These are phyloP conservation scores for Cyclotella baltica DNA, from an alignment of 108 stramenopile genomes.

Conservation along the genomic window DNA sequence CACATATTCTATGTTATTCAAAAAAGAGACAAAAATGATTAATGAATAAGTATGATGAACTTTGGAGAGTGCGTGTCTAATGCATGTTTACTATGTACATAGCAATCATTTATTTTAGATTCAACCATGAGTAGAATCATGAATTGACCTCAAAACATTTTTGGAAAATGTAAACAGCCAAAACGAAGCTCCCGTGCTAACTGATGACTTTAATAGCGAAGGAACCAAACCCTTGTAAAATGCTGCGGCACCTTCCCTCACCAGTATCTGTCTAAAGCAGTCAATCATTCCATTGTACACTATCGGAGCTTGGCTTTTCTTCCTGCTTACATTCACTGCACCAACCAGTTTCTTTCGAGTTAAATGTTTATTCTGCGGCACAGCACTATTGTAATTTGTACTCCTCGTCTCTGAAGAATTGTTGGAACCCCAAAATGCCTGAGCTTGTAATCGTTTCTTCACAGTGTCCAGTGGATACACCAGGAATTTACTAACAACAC, in stretches of 20 bases:
- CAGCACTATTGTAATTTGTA: conserved; percentile 12
- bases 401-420: background rate
- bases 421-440: conserved; percentile 63
- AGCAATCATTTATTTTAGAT: too few relatives aligned
- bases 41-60: too few relatives aligned
- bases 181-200: conserved; percentile 65
- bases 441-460: too few relatives aligned
- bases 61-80: too few relatives aligned
- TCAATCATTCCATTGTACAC: conserved; percentile 75
- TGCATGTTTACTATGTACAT: too few relatives aligned
- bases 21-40: too few relatives aligned
- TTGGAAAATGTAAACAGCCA: conserved; percentile 61
- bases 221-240: conserved; percentile 81
- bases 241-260: conserved; percentile 68
- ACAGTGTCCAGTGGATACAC: too few relatives aligned
- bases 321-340: background rate
- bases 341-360: conserved; percentile 9
- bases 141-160: conserved; percentile 44
- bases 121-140: conserved; percentile 37
- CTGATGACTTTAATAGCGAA: conserved; percentile 66
- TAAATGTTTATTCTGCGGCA: conserved; percentile 11
- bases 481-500: too few relatives aligned
- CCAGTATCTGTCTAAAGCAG: conserved; percentile 67
- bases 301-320: background rate
- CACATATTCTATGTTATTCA: too few relatives aligned